Evolutionary conservation across 768 basidiomycete genomes (phyloP).

Genomic region (Termitomyces sp.): DNA sequence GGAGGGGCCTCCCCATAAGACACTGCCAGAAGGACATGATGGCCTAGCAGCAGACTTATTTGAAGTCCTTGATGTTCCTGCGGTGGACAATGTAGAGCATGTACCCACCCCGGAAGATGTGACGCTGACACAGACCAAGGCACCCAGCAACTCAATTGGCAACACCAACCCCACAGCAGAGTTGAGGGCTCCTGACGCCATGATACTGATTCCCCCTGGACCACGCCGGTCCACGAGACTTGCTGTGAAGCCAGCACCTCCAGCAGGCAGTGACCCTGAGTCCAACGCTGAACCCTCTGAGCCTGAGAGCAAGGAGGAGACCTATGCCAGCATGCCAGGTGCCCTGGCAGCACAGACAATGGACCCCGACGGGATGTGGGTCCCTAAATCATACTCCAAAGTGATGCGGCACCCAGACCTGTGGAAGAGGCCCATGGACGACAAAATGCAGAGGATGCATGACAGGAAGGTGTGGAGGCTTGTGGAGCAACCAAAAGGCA

Average conservation of each 20-base stretch:
- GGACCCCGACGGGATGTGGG: background rate
- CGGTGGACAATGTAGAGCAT: too few relatives aligned
- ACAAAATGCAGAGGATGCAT: background rate
- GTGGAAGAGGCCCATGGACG: background rate
- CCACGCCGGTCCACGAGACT: background rate
- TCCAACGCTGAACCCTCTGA: too few relatives aligned
- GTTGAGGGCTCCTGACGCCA: too few relatives aligned
- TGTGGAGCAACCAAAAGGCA: background rate
- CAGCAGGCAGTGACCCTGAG: too few relatives aligned
- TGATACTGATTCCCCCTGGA: background rate
- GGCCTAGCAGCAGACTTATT: background rate
- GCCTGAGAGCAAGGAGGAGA: background rate
- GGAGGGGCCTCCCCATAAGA: background rate
- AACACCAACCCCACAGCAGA: too few relatives aligned
- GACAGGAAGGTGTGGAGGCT: slow-evolving; percentile 4
- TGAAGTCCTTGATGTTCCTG: background rate
- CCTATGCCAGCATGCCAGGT: background rate
- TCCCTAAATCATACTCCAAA: background rate
- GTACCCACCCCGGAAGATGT: too few relatives aligned
- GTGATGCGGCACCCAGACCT: background rate
- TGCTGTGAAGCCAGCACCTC: background rate
- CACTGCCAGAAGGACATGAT: background rate
- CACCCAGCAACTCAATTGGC: too few relatives aligned
- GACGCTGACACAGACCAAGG: too few relatives aligned
- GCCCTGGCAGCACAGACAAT: background rate